Conservation (phyloP, 1,284 basidiomycete species). For the Xerocomus amazonicus region DNA sequence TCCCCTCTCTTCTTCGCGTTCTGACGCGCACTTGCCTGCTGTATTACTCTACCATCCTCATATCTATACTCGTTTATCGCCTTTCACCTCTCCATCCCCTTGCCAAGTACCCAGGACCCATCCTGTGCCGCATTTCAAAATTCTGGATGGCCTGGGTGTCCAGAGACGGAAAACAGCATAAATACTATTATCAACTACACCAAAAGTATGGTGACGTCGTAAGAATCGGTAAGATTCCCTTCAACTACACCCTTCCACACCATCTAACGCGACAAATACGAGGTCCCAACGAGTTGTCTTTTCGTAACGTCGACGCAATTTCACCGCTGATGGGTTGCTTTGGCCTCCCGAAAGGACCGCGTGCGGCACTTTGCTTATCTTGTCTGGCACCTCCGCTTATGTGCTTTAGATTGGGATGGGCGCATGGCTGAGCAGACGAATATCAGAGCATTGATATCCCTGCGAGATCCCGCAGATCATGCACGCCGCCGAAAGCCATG, state of each 20-base stretch:
- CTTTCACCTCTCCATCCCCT: conserved; percentile 36
- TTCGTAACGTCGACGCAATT: conserved; percentile 42
- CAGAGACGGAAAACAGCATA: conserved; percentile 32
- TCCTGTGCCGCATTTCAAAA: conserved; percentile 34
- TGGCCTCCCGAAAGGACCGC: conserved; percentile 51
- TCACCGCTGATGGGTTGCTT: conserved; percentile 42
- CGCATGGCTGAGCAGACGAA: conserved; percentile 30
- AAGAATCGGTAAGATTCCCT: conserved; percentile 30
- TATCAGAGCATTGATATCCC: conserved; percentile 30
- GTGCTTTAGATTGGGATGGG: conserved; percentile 32
- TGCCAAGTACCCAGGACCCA: conserved; percentile 33
- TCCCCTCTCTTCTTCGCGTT: conserved; percentile 12
- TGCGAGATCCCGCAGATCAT: conserved; percentile 40
- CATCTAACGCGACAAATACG: conserved; percentile 1
- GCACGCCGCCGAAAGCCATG: conserved; percentile 48
- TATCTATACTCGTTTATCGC: conserved; percentile 32
- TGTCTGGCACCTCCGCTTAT: conserved; percentile 8
- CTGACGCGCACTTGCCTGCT: conserved; percentile 22
- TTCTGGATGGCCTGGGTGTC: conserved; percentile 37
- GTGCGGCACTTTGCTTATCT: conserved; percentile 32
- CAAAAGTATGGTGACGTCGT: conserved; percentile 37
- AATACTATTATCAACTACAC: conserved; percentile 32
- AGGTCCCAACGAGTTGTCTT: conserved; percentile 58
- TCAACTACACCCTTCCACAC: neutral
- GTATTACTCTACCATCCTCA: conserved; percentile 30